Base-by-base conservation (phyloP, 495 filamentous ascomycete species). In the Hyphodiscus hymeniophilus region DNA sequence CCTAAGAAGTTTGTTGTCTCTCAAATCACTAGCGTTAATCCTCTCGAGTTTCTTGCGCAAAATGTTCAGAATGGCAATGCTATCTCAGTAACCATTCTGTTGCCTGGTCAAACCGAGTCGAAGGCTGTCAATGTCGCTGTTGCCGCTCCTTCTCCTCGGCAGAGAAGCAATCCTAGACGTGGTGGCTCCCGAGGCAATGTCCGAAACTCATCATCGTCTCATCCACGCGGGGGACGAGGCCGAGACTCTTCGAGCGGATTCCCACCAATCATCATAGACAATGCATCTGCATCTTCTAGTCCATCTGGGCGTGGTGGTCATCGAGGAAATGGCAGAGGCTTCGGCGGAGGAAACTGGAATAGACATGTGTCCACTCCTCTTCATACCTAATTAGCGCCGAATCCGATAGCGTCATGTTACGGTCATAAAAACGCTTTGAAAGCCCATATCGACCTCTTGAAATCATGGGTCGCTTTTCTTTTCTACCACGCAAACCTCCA, bases 131-230 rank as follows among this genome's bases (percentile, higher is more conserved):
- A 58, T 2, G 47, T 73, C 32, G 64, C 67, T 0, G 63, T 64
- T 32, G 51, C 62, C 12, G 10, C n/a, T n/a, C n/a, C n/a, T n/a
- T n/a, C n/a, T n/a, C n/a, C n/a, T n/a, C 32, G 61, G 21, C 61
- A 71, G 0, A 62, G 58, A 31, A 75, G 70, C 60, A 75, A 72
- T 43, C 69, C 72, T 2, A 70, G 73, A 24, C 67, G 70, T 31
- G 56, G 54, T 18, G 65, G 67, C 1, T 54, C 65, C 6, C 58
- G 48, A 18, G 58, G 62, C 8, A 51, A 61, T 6, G 46, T 56
- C 15, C 61, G 61, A 24, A 60, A 63, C 31, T 15, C 45, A 23
- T 56, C 62, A 5, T 55, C 52, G 0, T 54, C 53, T 7, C 59
- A 64, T 32, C 32, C 43, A 5, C 32, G 58, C 40, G 55, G 51